Conservation (phyloP, 164 flowering plant genomes). For the Sextonia rubra region DNA sequence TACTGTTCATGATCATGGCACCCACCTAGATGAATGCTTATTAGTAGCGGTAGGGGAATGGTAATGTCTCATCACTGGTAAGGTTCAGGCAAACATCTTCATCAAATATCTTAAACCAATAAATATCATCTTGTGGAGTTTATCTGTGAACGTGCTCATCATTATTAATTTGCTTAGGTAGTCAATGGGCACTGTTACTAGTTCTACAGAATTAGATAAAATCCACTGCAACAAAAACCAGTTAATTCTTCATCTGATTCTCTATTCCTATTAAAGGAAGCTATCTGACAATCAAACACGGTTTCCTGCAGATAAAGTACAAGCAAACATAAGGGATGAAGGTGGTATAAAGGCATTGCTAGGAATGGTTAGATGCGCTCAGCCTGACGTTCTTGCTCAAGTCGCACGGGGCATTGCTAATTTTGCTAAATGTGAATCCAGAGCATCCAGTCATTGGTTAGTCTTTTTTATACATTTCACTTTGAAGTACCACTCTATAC, state of each 20-base stretch:
- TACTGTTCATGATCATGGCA: too few relatives aligned
- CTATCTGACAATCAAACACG: not conserved
- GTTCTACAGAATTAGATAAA: not conserved
- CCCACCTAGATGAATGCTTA: too few relatives aligned
- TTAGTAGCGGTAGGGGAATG: too few relatives aligned
- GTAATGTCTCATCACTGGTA: too few relatives aligned
- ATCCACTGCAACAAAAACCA: not conserved
- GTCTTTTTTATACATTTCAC: not conserved
- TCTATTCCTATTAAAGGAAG: not conserved
- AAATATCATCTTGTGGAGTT: not conserved
- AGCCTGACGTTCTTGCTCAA: slow-evolving; percentile 95
- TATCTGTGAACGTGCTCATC: not conserved
- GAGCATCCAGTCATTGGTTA: slow-evolving; percentile 83
- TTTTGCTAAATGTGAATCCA: slow-evolving; percentile 97
- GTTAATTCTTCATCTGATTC: not conserved
- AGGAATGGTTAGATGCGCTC: slow-evolving; percentile 87
- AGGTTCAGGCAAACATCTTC: too few relatives aligned
- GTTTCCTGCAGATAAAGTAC: slow-evolving; percentile 63
- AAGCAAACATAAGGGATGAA: slow-evolving; percentile 65
- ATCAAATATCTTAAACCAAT: too few relatives aligned
- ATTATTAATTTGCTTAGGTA: not conserved
- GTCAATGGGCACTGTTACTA: not conserved
- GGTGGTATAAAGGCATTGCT: slow-evolving; percentile 93
- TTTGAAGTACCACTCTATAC: too few relatives aligned
- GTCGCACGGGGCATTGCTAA: slow-evolving; percentile 98